phyloP scores from a whole-genome alignment of 768 basidiomycete species.

The Candolleomyces eurysporus region DNA sequence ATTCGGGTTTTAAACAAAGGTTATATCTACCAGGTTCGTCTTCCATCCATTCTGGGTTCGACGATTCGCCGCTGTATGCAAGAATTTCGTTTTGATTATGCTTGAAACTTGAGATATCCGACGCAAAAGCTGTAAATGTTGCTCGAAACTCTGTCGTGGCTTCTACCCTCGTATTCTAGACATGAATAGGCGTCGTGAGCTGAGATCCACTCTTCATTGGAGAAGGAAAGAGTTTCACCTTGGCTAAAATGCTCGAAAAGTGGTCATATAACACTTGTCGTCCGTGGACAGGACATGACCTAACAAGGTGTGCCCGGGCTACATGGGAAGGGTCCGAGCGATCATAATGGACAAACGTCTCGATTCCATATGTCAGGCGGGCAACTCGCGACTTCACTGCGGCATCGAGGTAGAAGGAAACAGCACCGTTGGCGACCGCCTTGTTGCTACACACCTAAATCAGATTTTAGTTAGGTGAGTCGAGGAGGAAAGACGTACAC shows the following conservation, averaged over 20 bases:
- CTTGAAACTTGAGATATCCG: background rate
- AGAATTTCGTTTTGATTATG: background rate
- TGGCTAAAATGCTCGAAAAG: background rate
- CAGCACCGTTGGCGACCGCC: conserved; percentile 31
- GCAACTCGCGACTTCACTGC: conserved; percentile 40
- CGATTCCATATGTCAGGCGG: conserved; percentile 38
- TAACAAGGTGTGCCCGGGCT: conserved; percentile 13
- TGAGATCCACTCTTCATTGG: too few species aligned
- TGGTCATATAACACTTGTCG: background rate
- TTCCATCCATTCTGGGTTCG: background rate
- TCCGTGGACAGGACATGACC: background rate
- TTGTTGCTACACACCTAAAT: conserved; percentile 22
- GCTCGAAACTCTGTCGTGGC: background rate
- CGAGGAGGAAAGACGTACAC: conserved; percentile 32
- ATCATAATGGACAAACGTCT: conserved; percentile 28
- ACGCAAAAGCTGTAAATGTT: background rate
- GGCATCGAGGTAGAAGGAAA: conserved; percentile 32
- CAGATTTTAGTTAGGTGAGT: background rate
- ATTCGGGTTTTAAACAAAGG: too few species aligned
- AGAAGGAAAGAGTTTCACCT: background rate
- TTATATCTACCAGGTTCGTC: background rate
- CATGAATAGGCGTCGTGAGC: background rate
- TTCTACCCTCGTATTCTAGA: background rate
- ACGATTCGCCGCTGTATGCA: background rate
- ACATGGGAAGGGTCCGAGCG: conserved; percentile 33